Conservation (phyloP, 352 stramenopile genomes). For the Pythium pyrilobum region DNA sequence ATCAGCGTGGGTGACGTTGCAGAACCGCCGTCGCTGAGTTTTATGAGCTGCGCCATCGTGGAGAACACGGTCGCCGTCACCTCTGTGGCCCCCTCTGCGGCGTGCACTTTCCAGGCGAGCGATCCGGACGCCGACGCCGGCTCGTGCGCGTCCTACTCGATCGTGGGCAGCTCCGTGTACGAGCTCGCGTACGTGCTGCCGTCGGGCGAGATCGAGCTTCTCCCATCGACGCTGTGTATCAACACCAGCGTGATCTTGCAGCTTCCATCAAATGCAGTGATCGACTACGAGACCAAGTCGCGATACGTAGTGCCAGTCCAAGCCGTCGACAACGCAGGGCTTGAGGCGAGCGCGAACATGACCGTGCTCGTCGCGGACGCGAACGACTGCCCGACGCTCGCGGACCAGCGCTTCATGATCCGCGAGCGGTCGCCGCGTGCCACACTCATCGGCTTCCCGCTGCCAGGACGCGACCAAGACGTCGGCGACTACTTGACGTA, state of each 20-base stretch:
- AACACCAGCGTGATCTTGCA: constrained; percentile 17
- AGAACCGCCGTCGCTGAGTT: constrained; percentile 28
- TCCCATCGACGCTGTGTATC: constrained; percentile 10
- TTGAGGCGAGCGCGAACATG: constrained; percentile 22
- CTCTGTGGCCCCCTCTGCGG: neutral
- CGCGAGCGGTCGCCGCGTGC: constrained; percentile 24
- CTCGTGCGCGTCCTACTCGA: constrained; percentile 44
- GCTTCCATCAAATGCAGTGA: neutral
- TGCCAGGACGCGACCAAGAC: constrained; percentile 51
- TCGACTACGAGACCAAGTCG: constrained; percentile 34
- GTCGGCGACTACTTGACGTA: constrained; percentile 42
- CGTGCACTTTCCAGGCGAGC: constrained; percentile 30
- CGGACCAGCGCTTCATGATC: constrained; percentile 33
- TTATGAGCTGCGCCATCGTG: constrained; percentile 28
- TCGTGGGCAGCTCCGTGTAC: constrained; percentile 15
- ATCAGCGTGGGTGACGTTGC: constrained; percentile 27
- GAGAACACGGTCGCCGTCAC: constrained; percentile 41
- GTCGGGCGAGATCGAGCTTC: neutral
- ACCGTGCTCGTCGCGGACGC: constrained; percentile 34
- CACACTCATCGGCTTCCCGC: constrained; percentile 41
- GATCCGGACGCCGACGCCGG: constrained; percentile 37
- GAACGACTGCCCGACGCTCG: constrained; percentile 54
- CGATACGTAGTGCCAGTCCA: constrained; percentile 27
- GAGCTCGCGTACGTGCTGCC: constrained; percentile 8
- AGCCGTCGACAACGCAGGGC: constrained; percentile 31